A percentile compares a stretch with the other conserved stretches of the same genome.
Evolutionary conservation across 371 early-diverging fungal species (phyloP).

Genomic region (Mucor ambiguus): DNA sequence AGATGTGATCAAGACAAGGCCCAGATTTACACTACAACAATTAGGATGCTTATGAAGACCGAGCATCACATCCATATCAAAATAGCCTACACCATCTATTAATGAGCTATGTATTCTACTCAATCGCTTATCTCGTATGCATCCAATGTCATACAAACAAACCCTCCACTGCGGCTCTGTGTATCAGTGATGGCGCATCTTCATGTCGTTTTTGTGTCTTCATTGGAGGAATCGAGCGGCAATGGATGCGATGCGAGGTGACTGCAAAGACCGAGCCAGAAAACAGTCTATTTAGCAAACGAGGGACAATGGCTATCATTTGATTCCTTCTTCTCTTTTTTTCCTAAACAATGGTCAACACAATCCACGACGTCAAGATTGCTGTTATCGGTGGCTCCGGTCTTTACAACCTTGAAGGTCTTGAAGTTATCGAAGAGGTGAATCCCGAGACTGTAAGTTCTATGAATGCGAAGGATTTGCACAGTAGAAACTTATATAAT

Average conservation of each 20-base stretch:
- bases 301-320: background rate
- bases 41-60: no score
- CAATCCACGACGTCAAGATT: constrained; percentile 68
- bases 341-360: constrained; percentile 25
- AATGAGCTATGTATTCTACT: no score
- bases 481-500: background rate
- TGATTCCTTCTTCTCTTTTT: background rate
- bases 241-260: background rate
- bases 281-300: background rate
- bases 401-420: constrained; percentile 89
- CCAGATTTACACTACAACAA: no score
- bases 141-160: background rate
- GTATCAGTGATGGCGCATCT: background rate
- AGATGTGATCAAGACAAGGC: no score
- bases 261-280: background rate
- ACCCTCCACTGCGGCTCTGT: background rate
- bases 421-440: constrained; percentile 82
- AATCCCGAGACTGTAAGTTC: constrained; percentile 79
- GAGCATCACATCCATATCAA: no score
- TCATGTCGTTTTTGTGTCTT: background rate
- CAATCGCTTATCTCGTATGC: background rate
- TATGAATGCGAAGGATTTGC: background rate
- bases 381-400: constrained; percentile 96
- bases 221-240: background rate
- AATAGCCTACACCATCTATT: no score